A percentile compares a stretch with the other conserved stretches of the same genome.
phyloP scores from a whole-genome alignment of 148 eudicot species.

The Camellia lanceoleosa region DNA sequence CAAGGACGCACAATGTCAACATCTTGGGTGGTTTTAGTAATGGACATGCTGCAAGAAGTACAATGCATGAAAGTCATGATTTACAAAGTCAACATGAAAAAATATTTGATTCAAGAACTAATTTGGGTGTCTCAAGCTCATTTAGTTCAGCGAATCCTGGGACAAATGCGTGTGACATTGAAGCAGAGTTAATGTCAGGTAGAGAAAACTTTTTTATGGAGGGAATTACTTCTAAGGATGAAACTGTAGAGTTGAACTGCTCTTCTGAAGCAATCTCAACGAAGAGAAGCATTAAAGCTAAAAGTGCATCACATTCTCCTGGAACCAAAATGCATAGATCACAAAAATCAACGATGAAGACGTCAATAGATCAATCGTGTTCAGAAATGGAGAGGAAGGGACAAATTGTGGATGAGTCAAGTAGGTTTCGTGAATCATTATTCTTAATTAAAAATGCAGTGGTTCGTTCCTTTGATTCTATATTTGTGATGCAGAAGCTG shows the following conservation, averaged over 20 bases:
- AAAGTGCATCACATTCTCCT: slow-evolving; percentile 30
- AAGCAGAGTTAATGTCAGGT: slow-evolving; percentile 17
- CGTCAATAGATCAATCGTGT: slow-evolving; percentile 44
- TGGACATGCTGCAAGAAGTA: slow-evolving; percentile 32
- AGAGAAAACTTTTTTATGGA: slow-evolving; percentile 17
- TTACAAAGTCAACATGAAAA: slow-evolving; percentile 26
- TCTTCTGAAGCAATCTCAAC: slow-evolving; percentile 26
- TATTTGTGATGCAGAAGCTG: slow-evolving; percentile 29
- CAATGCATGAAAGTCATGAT: slow-evolving; percentile 29
- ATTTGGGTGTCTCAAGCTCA: slow-evolving; percentile 18
- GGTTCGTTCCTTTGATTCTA: slow-evolving; percentile 10
- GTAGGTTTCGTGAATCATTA: slow-evolving; percentile 32
- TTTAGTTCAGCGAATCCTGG: slow-evolving; percentile 20
- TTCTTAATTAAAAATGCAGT: slow-evolving; percentile 5
- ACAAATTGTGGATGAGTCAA: slow-evolving; percentile 40
- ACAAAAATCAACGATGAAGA: slow-evolving; percentile 40
- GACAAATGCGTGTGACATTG: slow-evolving; percentile 24
- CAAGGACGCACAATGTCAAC: slow-evolving; percentile 26
- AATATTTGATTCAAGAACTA: slow-evolving; percentile 14
- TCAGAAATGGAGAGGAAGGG: slow-evolving; percentile 40
- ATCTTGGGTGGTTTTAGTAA: slow-evolving; percentile 23
- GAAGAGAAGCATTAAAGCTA: slow-evolving; percentile 34
- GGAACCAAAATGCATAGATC: slow-evolving; percentile 40
- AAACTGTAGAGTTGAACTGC: slow-evolving; percentile 28
- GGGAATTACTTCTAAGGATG: slow-evolving; percentile 26